These are phyloP conservation scores for Globisporangium cylindrosporum DNA, from an alignment of 352 stramenopile species.

Conservation along the genomic window DNA sequence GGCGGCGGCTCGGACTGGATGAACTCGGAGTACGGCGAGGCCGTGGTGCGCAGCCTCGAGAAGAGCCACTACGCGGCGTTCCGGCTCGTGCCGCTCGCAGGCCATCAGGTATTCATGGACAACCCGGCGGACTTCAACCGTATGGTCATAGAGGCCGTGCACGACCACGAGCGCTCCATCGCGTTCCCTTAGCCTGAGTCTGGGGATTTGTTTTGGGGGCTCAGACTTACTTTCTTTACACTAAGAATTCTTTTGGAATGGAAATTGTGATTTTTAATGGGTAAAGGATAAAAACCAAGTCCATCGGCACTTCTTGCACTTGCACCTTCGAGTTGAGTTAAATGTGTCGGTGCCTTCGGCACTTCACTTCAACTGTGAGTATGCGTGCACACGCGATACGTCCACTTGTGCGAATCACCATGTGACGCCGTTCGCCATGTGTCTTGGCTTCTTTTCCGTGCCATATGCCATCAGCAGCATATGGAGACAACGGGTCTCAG, in stretches of 20 bases:
- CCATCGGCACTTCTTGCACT: too few species aligned
- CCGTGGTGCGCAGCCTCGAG: conserved; percentile 55
- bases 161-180: conserved; percentile 50
- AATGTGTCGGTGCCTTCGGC: not conserved
- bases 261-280: not conserved
- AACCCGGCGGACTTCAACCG: conserved; percentile 75
- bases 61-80: conserved; percentile 66
- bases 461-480: not conserved
- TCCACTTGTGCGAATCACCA: not conserved
- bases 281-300: too few species aligned
- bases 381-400: not conserved
- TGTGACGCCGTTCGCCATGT: not conserved
- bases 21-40: conserved; percentile 58
- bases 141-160: conserved; percentile 65
- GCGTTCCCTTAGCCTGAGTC: conserved; percentile 8
- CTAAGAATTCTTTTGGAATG: not conserved
- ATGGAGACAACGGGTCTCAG: not conserved
- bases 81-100: conserved; percentile 57
- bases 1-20: conserved; percentile 79
- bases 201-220: too few species aligned
- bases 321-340: not conserved
- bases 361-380: not conserved
- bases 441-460: conserved; percentile 1
- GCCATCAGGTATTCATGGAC: conserved; percentile 87
- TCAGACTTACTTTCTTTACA: not conserved